Percentiles rank a stretch among this genome's conserved stretches.
Conservation (phyloP, 2,329 filamentous ascomycete species). For the Diaporthe ampelina region DNA sequence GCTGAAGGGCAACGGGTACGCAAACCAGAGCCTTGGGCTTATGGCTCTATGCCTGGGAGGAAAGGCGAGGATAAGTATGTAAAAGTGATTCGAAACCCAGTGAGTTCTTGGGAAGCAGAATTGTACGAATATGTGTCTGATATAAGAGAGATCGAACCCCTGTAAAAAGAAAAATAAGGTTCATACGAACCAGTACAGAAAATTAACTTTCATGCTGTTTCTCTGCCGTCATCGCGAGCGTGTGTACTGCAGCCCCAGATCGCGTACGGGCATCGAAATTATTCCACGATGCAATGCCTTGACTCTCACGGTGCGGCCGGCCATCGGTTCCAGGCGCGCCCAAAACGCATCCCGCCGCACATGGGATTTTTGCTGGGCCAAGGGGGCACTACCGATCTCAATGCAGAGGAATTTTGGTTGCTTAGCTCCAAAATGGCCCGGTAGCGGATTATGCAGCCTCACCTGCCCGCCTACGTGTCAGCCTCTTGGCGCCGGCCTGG, state of each 20-base stretch:
- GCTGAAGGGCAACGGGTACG: not conserved
- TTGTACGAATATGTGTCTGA: not conserved
- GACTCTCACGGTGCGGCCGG: not conserved
- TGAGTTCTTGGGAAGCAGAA: not conserved
- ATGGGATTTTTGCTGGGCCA: slow-evolving; percentile 29
- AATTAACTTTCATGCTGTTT: slow-evolving; percentile 30
- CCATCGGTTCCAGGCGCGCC: not conserved
- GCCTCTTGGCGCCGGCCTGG: slow-evolving; percentile 17
- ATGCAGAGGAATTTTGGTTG: slow-evolving; percentile 5
- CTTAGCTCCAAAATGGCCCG: slow-evolving; percentile 19
- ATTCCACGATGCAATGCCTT: slow-evolving; percentile 17
- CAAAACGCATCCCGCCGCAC: slow-evolving; percentile 30
- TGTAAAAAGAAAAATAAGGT: not conserved
- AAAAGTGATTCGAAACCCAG: not conserved
- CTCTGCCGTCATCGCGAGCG: slow-evolving; percentile 12
- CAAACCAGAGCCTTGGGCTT: not conserved
- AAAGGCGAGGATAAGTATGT: not conserved
- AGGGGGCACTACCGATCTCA: slow-evolving; percentile 21
- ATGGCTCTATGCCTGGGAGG: not conserved
- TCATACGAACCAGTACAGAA: not conserved
- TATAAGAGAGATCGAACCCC: not conserved
- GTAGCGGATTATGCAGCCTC: slow-evolving; percentile 31
- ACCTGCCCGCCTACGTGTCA: slow-evolving; percentile 23
- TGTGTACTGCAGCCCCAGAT: slow-evolving; percentile 6
- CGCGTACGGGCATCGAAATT: not conserved